Conservation (phyloP, 331 rosid species). For the Dryas integrifolia region DNA sequence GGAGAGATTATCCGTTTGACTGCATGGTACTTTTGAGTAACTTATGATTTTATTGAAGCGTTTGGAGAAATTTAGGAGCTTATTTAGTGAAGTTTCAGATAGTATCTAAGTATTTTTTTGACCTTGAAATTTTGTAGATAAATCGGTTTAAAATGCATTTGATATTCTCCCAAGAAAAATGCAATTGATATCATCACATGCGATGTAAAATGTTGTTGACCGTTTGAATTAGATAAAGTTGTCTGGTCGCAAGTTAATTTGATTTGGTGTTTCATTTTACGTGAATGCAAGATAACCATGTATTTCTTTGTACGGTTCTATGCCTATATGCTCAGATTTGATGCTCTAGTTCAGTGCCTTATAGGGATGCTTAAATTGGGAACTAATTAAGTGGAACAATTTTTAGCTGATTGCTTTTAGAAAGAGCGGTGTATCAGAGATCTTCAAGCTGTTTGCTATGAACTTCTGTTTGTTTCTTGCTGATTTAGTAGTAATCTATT, state of each 20-base stretch:
- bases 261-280: too few relatives aligned
- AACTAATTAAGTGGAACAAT: background rate
- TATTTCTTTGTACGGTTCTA: too few relatives aligned
- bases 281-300: too few relatives aligned
- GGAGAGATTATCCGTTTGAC: slow-evolving; percentile 40
- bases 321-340: too few relatives aligned
- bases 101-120: background rate
- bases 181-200: background rate
- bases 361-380: too few relatives aligned
- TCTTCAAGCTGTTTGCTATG: background rate
- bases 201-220: background rate
- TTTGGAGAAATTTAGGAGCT: slow-evolving; percentile 3
- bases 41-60: slow-evolving; percentile 23
- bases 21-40: slow-evolving; percentile 52
- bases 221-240: background rate
- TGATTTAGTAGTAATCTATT: background rate
- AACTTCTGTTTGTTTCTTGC: background rate
- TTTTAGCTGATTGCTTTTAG: background rate
- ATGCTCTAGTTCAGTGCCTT: too few relatives aligned
- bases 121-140: background rate
- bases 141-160: background rate
- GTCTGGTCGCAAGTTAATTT: background rate
- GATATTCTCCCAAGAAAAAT: too few relatives aligned
- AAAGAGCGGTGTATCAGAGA: background rate
- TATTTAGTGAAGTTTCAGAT: background rate